phyloP scores from a whole-genome alignment of 2,329 filamentous ascomycete species.

The Podosphaera leucotricha region DNA sequence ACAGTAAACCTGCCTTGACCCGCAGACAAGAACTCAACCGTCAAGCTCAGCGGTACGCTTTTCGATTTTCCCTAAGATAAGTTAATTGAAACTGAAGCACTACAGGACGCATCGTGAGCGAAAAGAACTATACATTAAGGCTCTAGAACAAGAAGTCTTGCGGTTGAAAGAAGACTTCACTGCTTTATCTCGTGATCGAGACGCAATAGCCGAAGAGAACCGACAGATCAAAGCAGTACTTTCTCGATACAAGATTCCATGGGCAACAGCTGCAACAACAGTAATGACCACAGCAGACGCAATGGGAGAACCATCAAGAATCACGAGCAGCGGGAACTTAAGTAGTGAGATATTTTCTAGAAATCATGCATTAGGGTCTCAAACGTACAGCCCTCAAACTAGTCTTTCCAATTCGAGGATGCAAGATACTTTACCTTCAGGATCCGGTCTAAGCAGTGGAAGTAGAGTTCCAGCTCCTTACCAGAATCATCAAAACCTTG shows the following conservation, averaged over 20 bases:
- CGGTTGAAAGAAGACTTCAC: constrained; percentile 70
- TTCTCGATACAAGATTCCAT: constrained; percentile 26
- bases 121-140: constrained; percentile 89
- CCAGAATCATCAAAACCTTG: constrained; percentile 22
- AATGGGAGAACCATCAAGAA: constrained; percentile 17
- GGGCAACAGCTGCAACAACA: constrained; percentile 14
- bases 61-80: neutral
- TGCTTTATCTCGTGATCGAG: constrained; percentile 50
- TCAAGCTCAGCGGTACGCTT: constrained; percentile 85
- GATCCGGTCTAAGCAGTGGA: constrained; percentile 5
- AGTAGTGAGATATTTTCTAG: constrained; percentile 35
- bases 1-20: constrained; percentile 84
- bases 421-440: constrained; percentile 1
- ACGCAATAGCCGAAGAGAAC: constrained; percentile 58
- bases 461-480: constrained; percentile 11
- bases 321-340: constrained; percentile 24
- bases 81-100: constrained; percentile 3
- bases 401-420: constrained; percentile 5
- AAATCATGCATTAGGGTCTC: constrained; percentile 30
- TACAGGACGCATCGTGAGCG: constrained; percentile 80
- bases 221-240: constrained; percentile 39
- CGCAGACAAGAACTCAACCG: constrained; percentile 82
- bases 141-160: constrained; percentile 74
- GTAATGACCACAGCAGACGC: too few relatives aligned
- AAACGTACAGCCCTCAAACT: constrained; percentile 11